Base-by-base conservation (phyloP, 139 green algal species). In the Mychonastes homosphaera region DNA sequence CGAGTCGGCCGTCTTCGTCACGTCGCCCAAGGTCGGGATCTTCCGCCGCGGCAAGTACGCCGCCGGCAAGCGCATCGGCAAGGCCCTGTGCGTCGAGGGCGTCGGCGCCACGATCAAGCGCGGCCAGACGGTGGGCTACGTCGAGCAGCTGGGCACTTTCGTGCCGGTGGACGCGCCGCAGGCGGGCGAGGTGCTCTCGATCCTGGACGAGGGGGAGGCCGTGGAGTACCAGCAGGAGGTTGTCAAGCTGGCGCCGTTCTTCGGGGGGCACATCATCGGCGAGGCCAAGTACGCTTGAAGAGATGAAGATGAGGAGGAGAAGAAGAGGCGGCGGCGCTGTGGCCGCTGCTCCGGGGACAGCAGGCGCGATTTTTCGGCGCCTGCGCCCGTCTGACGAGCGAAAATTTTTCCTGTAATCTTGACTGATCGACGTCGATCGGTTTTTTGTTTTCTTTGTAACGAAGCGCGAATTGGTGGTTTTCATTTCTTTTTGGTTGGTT, bases 81-180 rank as follows among this genome's bases (percentile, higher is more conserved):
- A 92, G 71, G 87, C 72, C 59, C 69, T 76, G 46, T 27, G 73
- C n/a, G 77, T 81, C 8, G 74, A 84, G 23, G 65, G 70, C 63
- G 78, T 81, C 40, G 44, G 84, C 21, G 79, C 82, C 53, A 65
- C 74, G 51, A 63, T 94, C 28, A 96, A 96, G 74, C 86, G 84
- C 68, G 89, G 89, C 0, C 83, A 94, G 70, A 56, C 64, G 7
- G 45, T 96, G 44, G 81, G 67, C 35, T 96, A 82, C 47, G 74
- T 96, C 35, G 89, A 96, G 80, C 89, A 96, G 82, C 80, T 96
- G 27, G 89, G 89, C n/a, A 96, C 89, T 32, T 84, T 85, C 56
- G 77, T 88, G 27, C 71, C 82, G 7, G 64, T 50, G 51, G 77
- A 89, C 79, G 68, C 79, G 1, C 81, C 86, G 16, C 83, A 92